Base-by-base conservation (phyloP, 257 asterid species). In the Solanum sitiens region DNA sequence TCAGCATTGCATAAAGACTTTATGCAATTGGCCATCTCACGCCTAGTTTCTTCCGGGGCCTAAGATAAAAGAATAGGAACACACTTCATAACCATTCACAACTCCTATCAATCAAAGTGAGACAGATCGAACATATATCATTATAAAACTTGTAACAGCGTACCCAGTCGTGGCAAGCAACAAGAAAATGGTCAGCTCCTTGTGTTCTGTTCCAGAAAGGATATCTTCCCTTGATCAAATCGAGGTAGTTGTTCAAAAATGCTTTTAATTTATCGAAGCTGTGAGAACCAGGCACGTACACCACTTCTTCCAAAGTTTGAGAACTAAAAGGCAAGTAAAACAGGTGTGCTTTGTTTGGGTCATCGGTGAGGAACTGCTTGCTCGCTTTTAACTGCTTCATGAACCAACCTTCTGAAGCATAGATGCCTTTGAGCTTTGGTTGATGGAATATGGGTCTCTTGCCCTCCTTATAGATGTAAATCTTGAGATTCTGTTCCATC, bases 101-200 rank as follows among this genome's bases (percentile, higher is more conserved):
- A 77, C 21, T 65, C 68, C 45, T 40, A 40, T 40, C 44, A 40
- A 8, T n/a, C 72, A 32, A 63, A 87, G 65, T 35, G 61, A 40
- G 37, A 35, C 42, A 65, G 72, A 42, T n/a, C 30, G 23, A 74
- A 21, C 20, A 39, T 12, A 16, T 39, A 76, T 30, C 40, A 4
- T 72, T 86, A 13, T n/a, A 27, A 76, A 85, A 21, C 10, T 27
- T 32, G 85, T 44, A 33, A 47, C 32, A 42, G 13, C 90, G 45
- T 94, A 95, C 98, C 98, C 96, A 95, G 87, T 94, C 98, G 85
- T 95, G 98, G 91, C 98, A 95, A 85, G 95, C 98, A 10, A 94
- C 97, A 45, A 95, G 94, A 79, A 95, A 94, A 91, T 95, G 98
- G 86, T 94, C 98, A 45, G 94, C 92, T 73, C 97, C 98, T 40